These are phyloP conservation scores for Exophiala mesophila DNA, from an alignment of 2,329 filamentous ascomycete species.

Conservation along the genomic window DNA sequence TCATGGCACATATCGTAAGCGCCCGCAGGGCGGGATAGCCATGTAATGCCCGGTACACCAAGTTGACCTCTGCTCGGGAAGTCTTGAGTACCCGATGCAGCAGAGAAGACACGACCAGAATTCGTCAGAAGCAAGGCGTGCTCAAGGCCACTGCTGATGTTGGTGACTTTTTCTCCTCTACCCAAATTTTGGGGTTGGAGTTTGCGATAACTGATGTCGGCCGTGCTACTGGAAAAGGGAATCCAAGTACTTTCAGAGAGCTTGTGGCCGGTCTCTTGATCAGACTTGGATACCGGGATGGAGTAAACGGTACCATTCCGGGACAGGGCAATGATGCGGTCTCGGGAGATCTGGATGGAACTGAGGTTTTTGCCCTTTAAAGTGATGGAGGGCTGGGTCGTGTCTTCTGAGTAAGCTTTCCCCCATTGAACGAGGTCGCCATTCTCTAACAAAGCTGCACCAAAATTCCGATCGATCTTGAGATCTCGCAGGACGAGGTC, in stretches of 20 bases:
- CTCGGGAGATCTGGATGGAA: conserved; percentile 70
- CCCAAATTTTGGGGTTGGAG: conserved; percentile 61
- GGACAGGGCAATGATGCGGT: conserved; percentile 76
- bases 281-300: conserved; percentile 67
- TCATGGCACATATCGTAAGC: conserved; percentile 80
- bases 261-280: conserved; percentile 64
- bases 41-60: conserved; percentile 76
- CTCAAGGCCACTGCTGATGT: conserved; percentile 74
- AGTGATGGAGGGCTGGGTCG: conserved; percentile 62
- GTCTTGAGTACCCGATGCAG: conserved; percentile 70
- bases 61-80: conserved; percentile 83
- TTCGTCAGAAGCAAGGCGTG: conserved; percentile 83
- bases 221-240: conserved; percentile 62
- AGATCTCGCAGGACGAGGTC: conserved; percentile 78
- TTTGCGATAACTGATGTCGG: conserved; percentile 64
- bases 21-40: conserved; percentile 69
- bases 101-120: conserved; percentile 78
- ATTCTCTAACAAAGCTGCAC: conserved; percentile 78
- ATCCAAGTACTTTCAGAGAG: conserved; percentile 64
- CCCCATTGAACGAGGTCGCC: conserved; percentile 95
- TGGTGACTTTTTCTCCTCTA: conserved; percentile 67
- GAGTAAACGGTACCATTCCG: conserved; percentile 77
- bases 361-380: conserved; percentile 74
- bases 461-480: conserved; percentile 76
- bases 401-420: conserved; percentile 62